Evolutionary conservation across 495 filamentous ascomycete species (phyloP).

Genomic region (Evernia prunastri): DNA sequence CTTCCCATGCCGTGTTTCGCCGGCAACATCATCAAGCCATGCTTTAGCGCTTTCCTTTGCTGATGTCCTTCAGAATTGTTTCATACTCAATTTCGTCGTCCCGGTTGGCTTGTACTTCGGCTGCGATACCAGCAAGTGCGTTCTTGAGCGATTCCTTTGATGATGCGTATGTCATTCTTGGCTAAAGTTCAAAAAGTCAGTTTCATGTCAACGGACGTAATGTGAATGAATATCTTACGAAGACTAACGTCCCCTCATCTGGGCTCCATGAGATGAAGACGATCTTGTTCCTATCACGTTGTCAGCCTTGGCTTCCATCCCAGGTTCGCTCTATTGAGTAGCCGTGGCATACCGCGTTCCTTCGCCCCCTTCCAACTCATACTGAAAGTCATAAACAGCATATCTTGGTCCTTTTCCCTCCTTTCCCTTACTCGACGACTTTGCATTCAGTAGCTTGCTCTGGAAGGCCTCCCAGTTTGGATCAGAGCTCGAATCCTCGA

Average conservation of each 20-base stretch:
- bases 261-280: constrained; percentile 93
- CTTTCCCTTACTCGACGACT: constrained; percentile 48
- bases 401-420: constrained; percentile 77
- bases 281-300: constrained; percentile 73
- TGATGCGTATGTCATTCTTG: constrained; percentile 94
- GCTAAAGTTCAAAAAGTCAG: constrained; percentile 40
- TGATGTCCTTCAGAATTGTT: constrained; percentile 67
- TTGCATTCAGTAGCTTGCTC: constrained; percentile 65
- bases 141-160: constrained; percentile 91
- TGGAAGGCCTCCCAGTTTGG: constrained; percentile 72
- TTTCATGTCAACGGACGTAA: constrained; percentile 6
- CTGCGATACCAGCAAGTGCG: constrained; percentile 68
- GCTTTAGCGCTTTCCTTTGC: constrained; percentile 56
- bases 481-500: constrained; percentile 63
- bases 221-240: constrained; percentile 52
- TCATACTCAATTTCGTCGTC: constrained; percentile 82
- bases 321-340: background rate
- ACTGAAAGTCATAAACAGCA: constrained; percentile 90
- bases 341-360: constrained; percentile 60
- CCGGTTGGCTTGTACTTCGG: constrained; percentile 91
- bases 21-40: background rate
- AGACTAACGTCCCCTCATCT: constrained; percentile 63
- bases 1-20: background rate
- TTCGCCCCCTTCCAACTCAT: constrained; percentile 68
- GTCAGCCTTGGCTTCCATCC: constrained; percentile 10